Evolutionary conservation across 1,139 yeast genomes (phyloP).

Genomic region (Yamadazyma mexicana): DNA sequence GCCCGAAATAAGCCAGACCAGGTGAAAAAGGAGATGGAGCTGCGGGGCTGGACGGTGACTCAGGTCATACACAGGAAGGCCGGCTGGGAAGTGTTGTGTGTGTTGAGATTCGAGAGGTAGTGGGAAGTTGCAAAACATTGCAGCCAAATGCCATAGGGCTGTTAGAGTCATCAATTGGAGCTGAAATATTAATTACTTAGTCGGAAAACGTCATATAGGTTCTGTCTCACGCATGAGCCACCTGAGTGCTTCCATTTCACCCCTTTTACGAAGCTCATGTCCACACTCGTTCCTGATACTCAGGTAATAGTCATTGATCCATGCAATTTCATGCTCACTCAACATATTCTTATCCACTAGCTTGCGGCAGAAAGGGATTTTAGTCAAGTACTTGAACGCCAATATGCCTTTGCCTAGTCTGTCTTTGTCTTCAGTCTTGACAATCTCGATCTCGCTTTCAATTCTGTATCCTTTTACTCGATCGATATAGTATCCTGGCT

Average conservation of each 20-base stretch:
- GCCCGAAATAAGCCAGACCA: conserved; percentile 78
- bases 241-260: conserved; percentile 24
- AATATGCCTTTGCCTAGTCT: conserved; percentile 24
- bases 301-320: conserved; percentile 49
- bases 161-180: no score
- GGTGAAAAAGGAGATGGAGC: conserved; percentile 51
- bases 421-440: conserved; percentile 33
- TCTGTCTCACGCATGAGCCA: conserved; percentile 40
- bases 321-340: conserved; percentile 35
- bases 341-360: conserved; percentile 41
- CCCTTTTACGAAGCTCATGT: conserved; percentile 29
- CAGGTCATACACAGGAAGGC: conserved; percentile 68
- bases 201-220: conserved; percentile 29
- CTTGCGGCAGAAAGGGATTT: conserved; percentile 33
- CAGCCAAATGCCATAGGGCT: no score
- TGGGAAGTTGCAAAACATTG: no score
- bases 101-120: conserved; percentile 51
- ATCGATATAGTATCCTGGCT: conserved; percentile 37
- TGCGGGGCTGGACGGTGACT: conserved; percentile 56
- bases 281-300: conserved; percentile 36
- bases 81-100: conserved; percentile 93
- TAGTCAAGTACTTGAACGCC: neutral
- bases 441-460: conserved; percentile 50
- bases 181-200: no score
- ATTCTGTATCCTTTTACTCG: conserved; percentile 52